Percentiles rank a stretch among this genome's conserved stretches.
Evolutionary conservation across 1,139 yeast genomes (phyloP).

Genomic region (Yamadazyma buinensis): DNA sequence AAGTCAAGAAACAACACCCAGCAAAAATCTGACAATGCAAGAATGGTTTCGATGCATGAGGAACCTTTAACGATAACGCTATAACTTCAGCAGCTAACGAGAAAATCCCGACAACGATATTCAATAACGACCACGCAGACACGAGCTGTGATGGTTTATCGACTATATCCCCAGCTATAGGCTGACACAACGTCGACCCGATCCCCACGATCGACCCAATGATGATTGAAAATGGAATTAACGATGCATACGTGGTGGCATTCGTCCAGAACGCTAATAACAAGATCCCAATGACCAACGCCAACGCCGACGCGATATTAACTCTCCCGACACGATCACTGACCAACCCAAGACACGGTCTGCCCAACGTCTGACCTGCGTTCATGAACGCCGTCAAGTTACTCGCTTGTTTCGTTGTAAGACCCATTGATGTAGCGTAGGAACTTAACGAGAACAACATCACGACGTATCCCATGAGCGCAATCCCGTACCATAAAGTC

Average conservation of each 20-base stretch:
- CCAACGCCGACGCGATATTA: conserved; percentile 40
- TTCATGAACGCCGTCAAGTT: conserved; percentile 58
- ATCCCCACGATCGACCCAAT: conserved; percentile 58
- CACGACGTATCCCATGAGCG: conserved; percentile 55
- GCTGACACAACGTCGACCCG: conserved; percentile 61
- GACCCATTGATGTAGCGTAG: conserved; percentile 58
- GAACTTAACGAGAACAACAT: conserved; percentile 60
- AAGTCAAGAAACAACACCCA: conserved; percentile 43
- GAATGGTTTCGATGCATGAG: conserved; percentile 38
- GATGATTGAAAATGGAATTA: conserved; percentile 51
- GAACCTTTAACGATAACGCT: conserved; percentile 38
- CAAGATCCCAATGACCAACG: conserved; percentile 31
- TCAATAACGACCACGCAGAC: conserved; percentile 59
- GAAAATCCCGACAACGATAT: conserved; percentile 43
- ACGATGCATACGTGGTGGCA: conserved; percentile 45
- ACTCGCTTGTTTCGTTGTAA: conserved; percentile 54
- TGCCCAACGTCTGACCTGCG: conserved; percentile 61
- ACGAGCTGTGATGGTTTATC: conserved; percentile 44
- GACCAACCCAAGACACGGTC: conserved; percentile 57
- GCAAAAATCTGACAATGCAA: conserved; percentile 59
- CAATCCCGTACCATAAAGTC: conserved; percentile 54
- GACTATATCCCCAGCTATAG: conserved; percentile 56
- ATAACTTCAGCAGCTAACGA: conserved; percentile 48
- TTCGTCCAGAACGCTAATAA: conserved; percentile 54
- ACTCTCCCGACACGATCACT: conserved; percentile 60